Conservation (phyloP, 495 filamentous ascomycete species). For the Paragyromitra xinjiangensis region DNA sequence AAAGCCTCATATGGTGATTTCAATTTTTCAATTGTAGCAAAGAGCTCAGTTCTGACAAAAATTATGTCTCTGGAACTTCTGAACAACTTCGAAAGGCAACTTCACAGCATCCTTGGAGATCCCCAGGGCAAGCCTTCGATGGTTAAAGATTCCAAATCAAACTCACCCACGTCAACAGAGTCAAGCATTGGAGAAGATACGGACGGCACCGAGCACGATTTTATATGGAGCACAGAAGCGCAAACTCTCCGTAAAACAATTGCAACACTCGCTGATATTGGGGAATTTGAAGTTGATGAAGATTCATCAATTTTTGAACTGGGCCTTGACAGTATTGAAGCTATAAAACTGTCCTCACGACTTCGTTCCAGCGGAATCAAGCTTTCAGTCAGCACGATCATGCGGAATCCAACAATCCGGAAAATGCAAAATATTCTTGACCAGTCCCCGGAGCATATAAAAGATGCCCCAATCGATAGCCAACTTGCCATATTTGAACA, state of each 20-base stretch:
- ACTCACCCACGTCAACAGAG: background rate
- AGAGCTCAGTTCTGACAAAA: constrained; percentile 38
- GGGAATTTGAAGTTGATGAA: constrained; percentile 63
- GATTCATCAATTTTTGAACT: constrained; percentile 70
- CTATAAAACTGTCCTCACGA: constrained; percentile 72
- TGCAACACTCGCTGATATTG: constrained; percentile 66
- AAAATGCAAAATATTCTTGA: constrained; percentile 61
- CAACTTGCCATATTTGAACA: constrained; percentile 58
- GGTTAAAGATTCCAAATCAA: background rate
- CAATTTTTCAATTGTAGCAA: constrained; percentile 65
- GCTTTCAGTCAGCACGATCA: constrained; percentile 72
- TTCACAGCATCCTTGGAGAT: constrained; percentile 35
- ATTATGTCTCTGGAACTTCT: constrained; percentile 33
- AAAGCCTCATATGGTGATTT: constrained; percentile 62
- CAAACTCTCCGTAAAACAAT: constrained; percentile 67
- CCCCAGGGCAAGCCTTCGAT: constrained; percentile 16
- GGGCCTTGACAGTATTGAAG: constrained; percentile 75
- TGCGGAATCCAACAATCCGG: constrained; percentile 72
- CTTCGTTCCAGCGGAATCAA: constrained; percentile 68
- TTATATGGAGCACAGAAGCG: constrained; percentile 67
- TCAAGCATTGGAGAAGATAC: constrained; percentile 7
- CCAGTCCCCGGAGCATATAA: background rate
- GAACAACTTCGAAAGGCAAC: constrained; percentile 31
- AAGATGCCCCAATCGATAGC: constrained; percentile 1
- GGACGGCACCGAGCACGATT: constrained; percentile 44